Evolutionary conservation across 345 rosid genomes (phyloP), one percentile per base, ranked within the genome.

Genomic region (Eucalyptus virginea): DNA sequence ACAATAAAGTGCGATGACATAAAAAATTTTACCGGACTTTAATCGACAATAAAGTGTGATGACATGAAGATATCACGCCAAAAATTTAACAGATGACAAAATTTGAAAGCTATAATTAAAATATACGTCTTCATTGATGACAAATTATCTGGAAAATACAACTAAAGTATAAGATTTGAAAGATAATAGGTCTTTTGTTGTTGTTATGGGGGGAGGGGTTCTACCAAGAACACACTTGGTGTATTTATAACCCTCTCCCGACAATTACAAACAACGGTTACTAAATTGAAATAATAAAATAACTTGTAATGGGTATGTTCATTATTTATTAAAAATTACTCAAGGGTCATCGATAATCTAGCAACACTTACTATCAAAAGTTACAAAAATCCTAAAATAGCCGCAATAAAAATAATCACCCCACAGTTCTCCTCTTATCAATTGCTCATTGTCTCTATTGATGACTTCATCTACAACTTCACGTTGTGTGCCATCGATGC

Each of bases 1-100:
- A 65, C 37, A 4, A 65, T 60, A 12, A 60, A 60, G 67, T 60
- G 8, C 16, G 2, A 60, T 60, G 16, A 26, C 67, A 11, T 60
- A 60, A 26, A 60, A 11, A 0, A 0, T 0, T 69, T 69, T 69
- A 37, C 13, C 0, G 2, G 7, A 69, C 19, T 69, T 69, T 69
- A 9, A 69, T 17, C 1, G 7, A 32, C 24, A 10, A 69, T 37
- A 32, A 69, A 69, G 42, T 69, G 42, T 32, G 11, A 69, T n/a
- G 42, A 67, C 23, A 32, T 67, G 37, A 32, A 67, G 42, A 67
- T 67, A 69, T 6, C 81, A 69, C 3, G 7, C 42, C 24, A 17
- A 11, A 11, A 65, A n/a, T 65, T 65, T 65, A 65, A 65, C 1
- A 2, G 2, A 9, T 1, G 6, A 9, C 5, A 18, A 67, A 18